Conservation (phyloP, 2,329 filamentous ascomycete species). For the Alternaria conjuncta region DNA sequence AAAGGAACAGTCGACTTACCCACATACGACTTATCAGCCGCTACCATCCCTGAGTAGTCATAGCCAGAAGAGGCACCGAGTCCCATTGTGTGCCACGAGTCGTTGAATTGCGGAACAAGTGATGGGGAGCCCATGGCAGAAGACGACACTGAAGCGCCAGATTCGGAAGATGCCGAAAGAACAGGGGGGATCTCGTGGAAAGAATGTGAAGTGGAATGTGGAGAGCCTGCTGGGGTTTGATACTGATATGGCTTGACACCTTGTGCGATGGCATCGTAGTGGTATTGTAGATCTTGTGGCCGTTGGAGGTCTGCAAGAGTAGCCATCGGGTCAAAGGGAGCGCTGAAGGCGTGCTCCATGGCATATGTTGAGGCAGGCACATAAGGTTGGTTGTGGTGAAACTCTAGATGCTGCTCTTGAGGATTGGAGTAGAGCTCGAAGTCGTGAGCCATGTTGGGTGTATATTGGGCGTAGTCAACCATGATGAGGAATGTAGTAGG, state of each 20-base stretch:
- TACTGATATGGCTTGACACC: conserved; percentile 47
- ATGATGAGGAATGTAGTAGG: conserved; percentile 31
- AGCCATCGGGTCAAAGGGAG: conserved; percentile 44
- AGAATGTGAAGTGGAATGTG: conserved; percentile 53
- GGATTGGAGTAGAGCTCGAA: conserved; percentile 47
- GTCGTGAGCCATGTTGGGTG: conserved; percentile 44
- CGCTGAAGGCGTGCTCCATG: conserved; percentile 48
- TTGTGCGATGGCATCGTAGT: conserved; percentile 45
- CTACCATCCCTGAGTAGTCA: conserved; percentile 57
- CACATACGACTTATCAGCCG: conserved; percentile 56
- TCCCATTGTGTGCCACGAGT: conserved; percentile 65
- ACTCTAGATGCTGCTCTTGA: conserved; percentile 43
- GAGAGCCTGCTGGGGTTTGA: conserved; percentile 51
- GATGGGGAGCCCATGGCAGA: conserved; percentile 60
- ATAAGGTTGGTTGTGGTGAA: conserved; percentile 38
- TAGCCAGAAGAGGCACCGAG: conserved; percentile 67
- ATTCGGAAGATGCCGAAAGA: conserved; percentile 58
- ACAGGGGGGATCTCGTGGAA: conserved; percentile 56
- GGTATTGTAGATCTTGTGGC: conserved; percentile 46
- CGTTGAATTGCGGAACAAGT: conserved; percentile 66
- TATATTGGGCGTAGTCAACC: conserved; percentile 45
- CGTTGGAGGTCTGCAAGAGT: conserved; percentile 41
- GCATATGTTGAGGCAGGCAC: conserved; percentile 34
- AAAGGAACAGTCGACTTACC: conserved; percentile 57
- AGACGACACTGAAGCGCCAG: conserved; percentile 58